Conservation (phyloP, 2,329 filamentous ascomycete species). For the Domatiomyces catenatus region DNA sequence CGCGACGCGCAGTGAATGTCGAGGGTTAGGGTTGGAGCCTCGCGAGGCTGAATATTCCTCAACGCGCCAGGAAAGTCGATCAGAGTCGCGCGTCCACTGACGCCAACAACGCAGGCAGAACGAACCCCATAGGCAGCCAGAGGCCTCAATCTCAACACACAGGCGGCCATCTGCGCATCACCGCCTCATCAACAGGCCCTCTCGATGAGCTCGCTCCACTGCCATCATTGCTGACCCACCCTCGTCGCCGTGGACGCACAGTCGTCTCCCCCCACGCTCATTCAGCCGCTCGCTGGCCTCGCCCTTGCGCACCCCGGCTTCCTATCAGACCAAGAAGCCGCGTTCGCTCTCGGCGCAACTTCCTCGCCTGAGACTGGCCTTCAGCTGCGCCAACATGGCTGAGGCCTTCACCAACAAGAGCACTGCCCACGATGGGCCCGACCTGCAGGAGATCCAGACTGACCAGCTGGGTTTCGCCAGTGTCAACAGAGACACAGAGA, state of each 20-base stretch:
- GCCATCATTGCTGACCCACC: slow-evolving; percentile 31
- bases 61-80: slow-evolving; percentile 1
- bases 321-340: slow-evolving; percentile 17
- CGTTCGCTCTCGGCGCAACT: slow-evolving; percentile 26
- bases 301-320: slow-evolving; percentile 23
- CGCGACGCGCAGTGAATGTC: neutral
- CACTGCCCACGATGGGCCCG: slow-evolving; percentile 39
- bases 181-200: neutral
- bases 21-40: neutral
- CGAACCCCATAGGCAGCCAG: neutral
- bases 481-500: slow-evolving; percentile 53
- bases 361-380: slow-evolving; percentile 40
- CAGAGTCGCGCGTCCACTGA: neutral
- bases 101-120: neutral
- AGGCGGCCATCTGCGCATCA: neutral
- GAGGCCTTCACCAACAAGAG: slow-evolving; percentile 26
- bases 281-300: slow-evolving; percentile 23
- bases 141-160: neutral
- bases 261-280: slow-evolving; percentile 29
- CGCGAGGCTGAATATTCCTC: neutral
- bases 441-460: slow-evolving; percentile 64
- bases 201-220: neutral
- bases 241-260: slow-evolving; percentile 29
- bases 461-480: slow-evolving; percentile 76
- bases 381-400: slow-evolving; percentile 42